These are phyloP conservation scores for Trametopsis cervina DNA, from an alignment of 768 basidiomycete genomes.

Conservation along the genomic window DNA sequence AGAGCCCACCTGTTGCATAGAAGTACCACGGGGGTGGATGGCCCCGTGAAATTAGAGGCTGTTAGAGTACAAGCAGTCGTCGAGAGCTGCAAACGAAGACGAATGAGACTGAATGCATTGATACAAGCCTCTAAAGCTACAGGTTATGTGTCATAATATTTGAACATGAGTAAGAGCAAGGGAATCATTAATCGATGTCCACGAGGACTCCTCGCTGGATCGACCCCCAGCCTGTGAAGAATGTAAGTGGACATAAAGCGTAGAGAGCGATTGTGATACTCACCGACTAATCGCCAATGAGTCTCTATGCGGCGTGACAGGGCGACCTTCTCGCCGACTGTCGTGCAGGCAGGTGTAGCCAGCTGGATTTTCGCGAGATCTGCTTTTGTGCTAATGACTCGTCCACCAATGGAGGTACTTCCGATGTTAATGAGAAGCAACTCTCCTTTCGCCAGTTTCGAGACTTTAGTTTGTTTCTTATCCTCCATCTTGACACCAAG, in stretches of 20 bases:
- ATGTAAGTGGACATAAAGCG: background rate
- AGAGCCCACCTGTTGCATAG: no score
- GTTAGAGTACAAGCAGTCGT: no score
- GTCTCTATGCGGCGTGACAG: conserved; percentile 92
- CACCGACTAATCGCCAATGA: conserved; percentile 95
- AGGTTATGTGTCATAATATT: conserved; percentile 10
- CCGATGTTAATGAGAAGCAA: conserved; percentile 96
- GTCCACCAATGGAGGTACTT: conserved; percentile 93
- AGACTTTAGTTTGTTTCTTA: conserved; percentile 95
- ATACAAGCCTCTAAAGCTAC: conserved; percentile 23
- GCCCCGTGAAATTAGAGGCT: no score
- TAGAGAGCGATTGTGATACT: conserved; percentile 32
- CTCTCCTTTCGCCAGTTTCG: conserved; percentile 88
- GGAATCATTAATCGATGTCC: conserved; percentile 53
- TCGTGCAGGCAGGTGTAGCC: conserved; percentile 92
- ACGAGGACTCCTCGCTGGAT: conserved; percentile 80
- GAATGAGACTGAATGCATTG: conserved; percentile 11
- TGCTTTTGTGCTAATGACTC: conserved; percentile 89
- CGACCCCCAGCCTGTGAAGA: conserved; percentile 55
- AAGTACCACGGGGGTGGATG: no score
- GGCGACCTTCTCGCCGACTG: conserved; percentile 97
- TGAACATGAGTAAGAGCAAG: conserved; percentile 8
- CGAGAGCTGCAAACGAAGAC: no score
- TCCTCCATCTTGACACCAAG: conserved; percentile 99
- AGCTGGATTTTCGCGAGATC: conserved; percentile 93